Evolutionary conservation across 345 rosid species (phyloP), one percentile per base, ranked within the genome.

Genomic region (Isatis tinctoria): DNA sequence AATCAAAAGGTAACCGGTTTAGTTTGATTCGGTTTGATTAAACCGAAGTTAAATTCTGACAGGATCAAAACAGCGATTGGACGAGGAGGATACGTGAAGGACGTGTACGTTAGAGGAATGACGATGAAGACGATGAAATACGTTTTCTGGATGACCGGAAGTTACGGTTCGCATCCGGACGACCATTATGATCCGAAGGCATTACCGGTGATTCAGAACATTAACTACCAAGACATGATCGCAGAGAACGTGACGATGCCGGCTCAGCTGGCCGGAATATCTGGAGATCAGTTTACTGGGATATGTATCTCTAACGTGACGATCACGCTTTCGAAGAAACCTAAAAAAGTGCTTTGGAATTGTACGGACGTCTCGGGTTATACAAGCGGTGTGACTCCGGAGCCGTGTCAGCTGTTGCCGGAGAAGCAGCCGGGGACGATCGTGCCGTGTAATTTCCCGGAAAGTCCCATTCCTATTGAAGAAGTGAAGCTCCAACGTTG

Each of bases 81-180:
- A 45, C 71, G 98, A 75, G 98, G 98, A 59, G 96, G 85, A 2
- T 93, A 84, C 58, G 91, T 93, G 57, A 89, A 82, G 36, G 90
- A 89, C 83, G 78, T 93, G 40, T 91, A 84, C 10, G 96, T 84
- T 18, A 79, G 88, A 79, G 79, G 90, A 33, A 79, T 91, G 87
- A 84, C 79, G 0, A 73, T 94, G 90, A 70, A 76, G 14, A 88
- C 95, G 3, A 90, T 90, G 97, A 86, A 94, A 52, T 87, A 84
- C 74, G 96, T 82, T 1, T 94, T 90, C 45, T 94, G 97, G 98
- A 90, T 94, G 85, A 87, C 96, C n/a, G 93, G 98, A 12, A 74
- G 83, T 26, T 94, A 91, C 28, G 91, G 86, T 6, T 81, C 90
- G 4, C 98, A 94, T 43, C 87, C 98, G 0, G 96, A 88, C 60